Conservation (phyloP, 106 monocot species). For the Platanthera guangdongensis region DNA sequence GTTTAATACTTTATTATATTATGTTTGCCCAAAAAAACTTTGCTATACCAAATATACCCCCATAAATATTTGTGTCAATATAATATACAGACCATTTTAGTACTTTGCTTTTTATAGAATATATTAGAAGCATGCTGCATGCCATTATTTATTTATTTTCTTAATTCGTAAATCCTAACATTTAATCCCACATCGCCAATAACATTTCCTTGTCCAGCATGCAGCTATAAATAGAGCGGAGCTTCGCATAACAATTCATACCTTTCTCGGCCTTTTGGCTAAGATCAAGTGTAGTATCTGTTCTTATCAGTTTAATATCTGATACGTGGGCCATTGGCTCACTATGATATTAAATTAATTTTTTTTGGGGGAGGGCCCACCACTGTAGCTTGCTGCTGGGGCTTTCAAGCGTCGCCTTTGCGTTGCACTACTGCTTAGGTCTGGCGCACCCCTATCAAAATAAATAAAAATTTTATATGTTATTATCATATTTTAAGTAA, state of each 20-base stretch:
- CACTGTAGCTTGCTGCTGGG: conserved; percentile 19
- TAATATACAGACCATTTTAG: too few species aligned
- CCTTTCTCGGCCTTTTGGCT: conserved; percentile 99
- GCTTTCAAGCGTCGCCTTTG: conserved; percentile 1
- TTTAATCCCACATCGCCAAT: neutral
- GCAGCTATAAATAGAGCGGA: neutral
- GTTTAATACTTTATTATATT: too few species aligned
- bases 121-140: too few species aligned
- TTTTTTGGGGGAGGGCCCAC: conserved; percentile 20
- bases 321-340: conserved; percentile 83
- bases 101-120: too few species aligned
- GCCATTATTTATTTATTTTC: too few species aligned
- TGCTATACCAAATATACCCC: too few species aligned
- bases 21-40: too few species aligned
- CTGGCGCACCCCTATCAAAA: conserved; percentile 8
- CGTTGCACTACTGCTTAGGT: conserved; percentile 9
- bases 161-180: neutral
- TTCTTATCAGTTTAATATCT: conserved; percentile 99
- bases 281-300: conserved; percentile 99
- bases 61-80: too few species aligned
- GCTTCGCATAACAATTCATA: conserved; percentile 23
- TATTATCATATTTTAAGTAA: too few species aligned
- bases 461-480: too few species aligned
- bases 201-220: too few species aligned
- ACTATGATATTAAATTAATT: conserved; percentile 62